Evolutionary conservation across 192 early-diverging fungal species (phyloP).

Genomic region (Hyaloraphidium curvatum): DNA sequence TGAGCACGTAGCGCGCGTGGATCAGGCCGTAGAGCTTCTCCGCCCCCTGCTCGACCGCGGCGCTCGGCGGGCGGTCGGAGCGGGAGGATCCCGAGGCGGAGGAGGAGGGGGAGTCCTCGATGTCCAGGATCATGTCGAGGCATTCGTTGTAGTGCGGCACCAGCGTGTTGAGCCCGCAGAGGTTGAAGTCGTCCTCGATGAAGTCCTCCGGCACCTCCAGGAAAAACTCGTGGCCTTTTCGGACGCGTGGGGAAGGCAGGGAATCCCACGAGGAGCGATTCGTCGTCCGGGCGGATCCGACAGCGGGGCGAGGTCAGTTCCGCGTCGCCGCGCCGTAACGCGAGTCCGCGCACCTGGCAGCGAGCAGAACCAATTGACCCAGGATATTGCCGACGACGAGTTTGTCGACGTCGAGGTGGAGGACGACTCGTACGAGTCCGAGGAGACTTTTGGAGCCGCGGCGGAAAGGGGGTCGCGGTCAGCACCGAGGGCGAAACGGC

Average conservation of each 20-base stretch:
- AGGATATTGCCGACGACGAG: slow-evolving; percentile 26
- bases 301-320: not conserved
- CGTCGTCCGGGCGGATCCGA: slow-evolving; percentile 9
- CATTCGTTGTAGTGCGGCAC: slow-evolving; percentile 80
- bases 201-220: slow-evolving; percentile 54
- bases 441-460: no score
- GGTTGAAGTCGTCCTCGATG: slow-evolving; percentile 93
- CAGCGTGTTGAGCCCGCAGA: slow-evolving; percentile 68
- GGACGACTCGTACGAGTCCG: slow-evolving; percentile 3
- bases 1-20: slow-evolving; percentile 81
- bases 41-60: slow-evolving; percentile 51
- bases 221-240: slow-evolving; percentile 57
- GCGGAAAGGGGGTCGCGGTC: no score
- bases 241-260: slow-evolving; percentile 35
- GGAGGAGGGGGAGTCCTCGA: slow-evolving; percentile 23
- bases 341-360: slow-evolving; percentile 20
- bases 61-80: not conserved
- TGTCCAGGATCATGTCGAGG: slow-evolving; percentile 87
- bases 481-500: no score
- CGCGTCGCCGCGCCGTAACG: not conserved
- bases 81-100: not conserved
- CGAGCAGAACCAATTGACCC: slow-evolving; percentile 41
- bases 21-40: slow-evolving; percentile 85
- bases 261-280: slow-evolving; percentile 29
- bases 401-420: not conserved